Evolutionary conservation across 2,329 filamentous ascomycete genomes (phyloP), one percentile per base, ranked within the genome.

Genomic region (Botrytis cinerea): DNA sequence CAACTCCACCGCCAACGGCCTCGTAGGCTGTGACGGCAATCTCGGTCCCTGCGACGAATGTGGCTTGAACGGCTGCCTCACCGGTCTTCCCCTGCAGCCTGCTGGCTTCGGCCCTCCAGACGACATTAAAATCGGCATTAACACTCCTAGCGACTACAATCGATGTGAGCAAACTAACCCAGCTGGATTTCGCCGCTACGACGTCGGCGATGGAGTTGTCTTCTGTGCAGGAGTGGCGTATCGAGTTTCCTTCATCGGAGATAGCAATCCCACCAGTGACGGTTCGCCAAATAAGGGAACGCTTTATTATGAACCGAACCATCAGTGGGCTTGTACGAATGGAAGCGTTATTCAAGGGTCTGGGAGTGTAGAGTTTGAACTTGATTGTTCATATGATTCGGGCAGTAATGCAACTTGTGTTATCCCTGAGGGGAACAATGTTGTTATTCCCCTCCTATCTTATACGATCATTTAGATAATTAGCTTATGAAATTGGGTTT

Each of bases 281-380:
- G 35, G 46, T 38, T 38, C 46, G 16, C 25, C 35, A 14, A 28
- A 40, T 20, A 28, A 14, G 25, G 64, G 64, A 8, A 48, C 18
- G 16, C 28, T 68, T 54, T 48, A 68, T 43, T 68, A 54, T 54
- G 35, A 38, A 9, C 64, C 64, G 4, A n/a, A 40, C 1, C 1
- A 67, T 18, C 4, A n/a, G 32, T 67, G 64, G 64, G 10, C 64
- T 12, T 68, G 64, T 54, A 68, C 64, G 32, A 68, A 68, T 54
- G 64, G 64, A n/a, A 68, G 64, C 9, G 4, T 7, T 25, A 54
- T 68, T 40, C 2, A 22, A 16, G 64, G 64, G 5, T 54, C 25
- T 14, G 64, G 64, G 9, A 54, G 4, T 54, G 6, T 67, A n/a
- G 46, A 67, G 35, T 54, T 67, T 28, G 64, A 67, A 0, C n/a